A percentile compares a stretch with the other conserved stretches of the same genome.
These are phyloP conservation scores for Coprinopsis marcescibilis DNA, from an alignment of 768 basidiomycete genomes.

Conservation along the genomic window DNA sequence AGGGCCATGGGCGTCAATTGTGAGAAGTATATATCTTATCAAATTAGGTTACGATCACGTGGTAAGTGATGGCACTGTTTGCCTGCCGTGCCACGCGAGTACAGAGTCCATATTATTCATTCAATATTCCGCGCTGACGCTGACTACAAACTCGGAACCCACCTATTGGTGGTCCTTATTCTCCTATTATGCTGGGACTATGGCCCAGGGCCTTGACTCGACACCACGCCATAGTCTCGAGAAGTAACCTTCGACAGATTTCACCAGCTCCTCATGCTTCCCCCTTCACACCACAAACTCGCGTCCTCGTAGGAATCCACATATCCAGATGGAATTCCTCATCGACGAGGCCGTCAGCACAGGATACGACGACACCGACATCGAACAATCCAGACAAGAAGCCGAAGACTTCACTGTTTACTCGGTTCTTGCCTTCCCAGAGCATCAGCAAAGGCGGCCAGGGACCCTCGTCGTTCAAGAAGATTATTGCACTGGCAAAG, in stretches of 20 bases:
- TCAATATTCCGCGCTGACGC: too few species aligned
- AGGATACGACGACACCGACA: conserved; percentile 6
- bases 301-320: neutral
- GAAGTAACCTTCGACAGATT: neutral
- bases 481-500: conserved; percentile 71
- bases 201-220: conserved; percentile 21
- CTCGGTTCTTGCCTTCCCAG: conserved; percentile 20
- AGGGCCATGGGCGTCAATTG: too few species aligned
- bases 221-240: conserved; percentile 7
- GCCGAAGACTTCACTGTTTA: neutral
- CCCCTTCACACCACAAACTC: neutral
- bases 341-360: too few species aligned
- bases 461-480: conserved; percentile 59
- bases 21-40: too few species aligned
- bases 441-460: conserved; percentile 27
- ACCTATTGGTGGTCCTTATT: neutral
- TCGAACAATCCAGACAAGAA: neutral
- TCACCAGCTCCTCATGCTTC: neutral
- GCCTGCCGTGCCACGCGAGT: too few species aligned
- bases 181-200: conserved; percentile 21
- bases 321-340: conserved; percentile 1
- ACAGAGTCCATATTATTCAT: too few species aligned
- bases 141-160: neutral
- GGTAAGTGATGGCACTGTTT: neutral
- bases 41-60: neutral